Percentiles rank a stretch among this genome's conserved stretches.
Conservation (phyloP, 2,329 filamentous ascomycete genomes). For the Aureobasidium vineae region DNA sequence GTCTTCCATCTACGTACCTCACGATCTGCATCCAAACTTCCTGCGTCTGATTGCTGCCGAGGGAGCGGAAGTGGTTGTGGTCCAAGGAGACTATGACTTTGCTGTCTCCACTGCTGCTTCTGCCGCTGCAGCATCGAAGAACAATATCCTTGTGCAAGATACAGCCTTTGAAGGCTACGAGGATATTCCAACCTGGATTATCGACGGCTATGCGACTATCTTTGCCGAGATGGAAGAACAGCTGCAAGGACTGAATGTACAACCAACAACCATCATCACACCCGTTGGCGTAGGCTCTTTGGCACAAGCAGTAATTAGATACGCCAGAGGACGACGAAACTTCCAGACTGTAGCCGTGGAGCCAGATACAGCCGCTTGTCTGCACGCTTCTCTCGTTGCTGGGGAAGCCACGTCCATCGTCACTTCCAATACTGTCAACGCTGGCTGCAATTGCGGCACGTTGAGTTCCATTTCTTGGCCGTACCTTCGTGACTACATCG, state of each 20-base stretch:
- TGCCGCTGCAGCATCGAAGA: slow-evolving; percentile 42
- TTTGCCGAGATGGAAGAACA: slow-evolving; percentile 66
- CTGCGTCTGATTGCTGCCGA: slow-evolving; percentile 58
- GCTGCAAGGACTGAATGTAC: slow-evolving; percentile 42
- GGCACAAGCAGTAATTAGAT: slow-evolving; percentile 64
- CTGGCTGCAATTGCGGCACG: slow-evolving; percentile 70
- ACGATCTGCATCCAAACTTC: slow-evolving; percentile 55
- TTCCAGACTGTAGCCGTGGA: slow-evolving; percentile 64
- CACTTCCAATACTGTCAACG: slow-evolving; percentile 68
- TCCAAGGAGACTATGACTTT: slow-evolving; percentile 62
- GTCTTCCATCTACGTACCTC: slow-evolving; percentile 62
- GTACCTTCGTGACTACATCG: slow-evolving; percentile 56
- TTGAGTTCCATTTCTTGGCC: slow-evolving; percentile 66
- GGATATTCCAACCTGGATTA: slow-evolving; percentile 68
- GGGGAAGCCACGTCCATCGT: slow-evolving; percentile 51
- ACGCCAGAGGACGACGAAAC: slow-evolving; percentile 55
- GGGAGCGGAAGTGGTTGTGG: slow-evolving; percentile 59
- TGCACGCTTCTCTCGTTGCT: slow-evolving; percentile 54
- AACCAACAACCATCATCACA: slow-evolving; percentile 55
- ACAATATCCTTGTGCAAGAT: slow-evolving; percentile 64
- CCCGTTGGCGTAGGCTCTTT: slow-evolving; percentile 73
- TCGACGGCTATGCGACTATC: slow-evolving; percentile 75
- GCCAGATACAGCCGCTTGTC: slow-evolving; percentile 62
- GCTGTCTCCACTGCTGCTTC: slow-evolving; percentile 46
- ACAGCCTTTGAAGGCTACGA: slow-evolving; percentile 65